Conservation (phyloP, 2,329 filamentous ascomycete genomes). For the Fusarium xylarioides region DNA sequence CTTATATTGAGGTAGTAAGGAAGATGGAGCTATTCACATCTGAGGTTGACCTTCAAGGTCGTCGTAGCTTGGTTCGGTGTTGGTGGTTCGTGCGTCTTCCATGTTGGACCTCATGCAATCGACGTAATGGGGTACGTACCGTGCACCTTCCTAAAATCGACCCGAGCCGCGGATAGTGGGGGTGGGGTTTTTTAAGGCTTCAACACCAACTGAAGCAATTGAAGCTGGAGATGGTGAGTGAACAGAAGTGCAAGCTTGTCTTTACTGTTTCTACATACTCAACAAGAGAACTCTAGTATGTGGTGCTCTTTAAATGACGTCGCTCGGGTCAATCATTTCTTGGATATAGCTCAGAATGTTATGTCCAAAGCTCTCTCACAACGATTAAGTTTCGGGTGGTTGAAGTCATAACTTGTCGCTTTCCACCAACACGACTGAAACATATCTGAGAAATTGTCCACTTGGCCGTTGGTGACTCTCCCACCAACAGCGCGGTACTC, state of each 20-base stretch:
- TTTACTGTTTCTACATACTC: too few relatives aligned
- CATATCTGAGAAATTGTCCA: background rate
- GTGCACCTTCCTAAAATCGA: conserved; percentile 33
- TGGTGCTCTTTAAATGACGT: too few relatives aligned
- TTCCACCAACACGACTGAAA: background rate
- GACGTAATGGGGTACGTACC: conserved; percentile 38
- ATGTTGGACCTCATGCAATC: conserved; percentile 15
- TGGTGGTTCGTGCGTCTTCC: conserved; percentile 28
- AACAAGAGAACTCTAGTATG: too few relatives aligned
- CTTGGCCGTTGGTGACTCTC: background rate
- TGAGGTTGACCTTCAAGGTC: conserved; percentile 24
- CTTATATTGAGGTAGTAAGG: too few relatives aligned
- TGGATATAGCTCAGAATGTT: accelerated
- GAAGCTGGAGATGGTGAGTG: background rate
- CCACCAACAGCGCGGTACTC: background rate
- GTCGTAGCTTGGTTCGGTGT: conserved; percentile 19
- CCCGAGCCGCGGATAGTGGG: conserved; percentile 28
- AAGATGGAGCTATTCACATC: conserved; percentile 21
- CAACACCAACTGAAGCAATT: background rate
- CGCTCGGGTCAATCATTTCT: background rate
- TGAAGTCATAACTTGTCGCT: background rate
- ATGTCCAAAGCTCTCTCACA: too few relatives aligned
- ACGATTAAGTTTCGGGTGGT: background rate
- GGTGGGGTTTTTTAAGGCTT: conserved; percentile 1
- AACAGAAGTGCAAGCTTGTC: background rate